Evolutionary conservation across 495 filamentous ascomycete genomes (phyloP), one percentile per base, ranked within the genome.

Genomic region (Immersiella caudata): DNA sequence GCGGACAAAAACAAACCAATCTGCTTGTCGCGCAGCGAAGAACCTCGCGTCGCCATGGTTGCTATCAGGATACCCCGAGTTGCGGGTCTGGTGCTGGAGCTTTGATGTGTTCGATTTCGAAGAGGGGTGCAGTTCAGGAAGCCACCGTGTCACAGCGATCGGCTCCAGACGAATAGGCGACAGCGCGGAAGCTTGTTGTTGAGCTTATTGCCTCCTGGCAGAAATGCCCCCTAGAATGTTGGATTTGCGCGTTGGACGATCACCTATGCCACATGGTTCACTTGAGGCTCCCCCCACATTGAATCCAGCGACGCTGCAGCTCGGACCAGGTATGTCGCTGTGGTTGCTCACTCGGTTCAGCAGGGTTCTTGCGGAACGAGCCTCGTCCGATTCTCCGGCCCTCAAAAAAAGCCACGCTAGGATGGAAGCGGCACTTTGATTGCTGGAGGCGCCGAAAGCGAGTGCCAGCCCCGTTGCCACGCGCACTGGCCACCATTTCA

Each of bases 11-110:
- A 64, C 79, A 69, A 72, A 98, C 95, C 89, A 80, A 98, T 91
- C 88, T 99, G 95, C 78, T 93, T 93, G 84, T 97, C 95, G 78
- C 95, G 89, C 74, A 99, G 85, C 68, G 93, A 93, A 81, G 88
- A 85, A 65, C 89, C 84, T 67, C 85, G 84, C 68, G 88, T 80
- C 67, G 90, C 71, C 71, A 73, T 75, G 40, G 26, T 67, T 33
- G 52, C 40, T 18, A 46, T 46, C 40, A 46, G 40, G 40, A 12
- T 46, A 12, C 40, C 16, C 40, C 40, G 11, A 18, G 40, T 18
- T 46, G 59, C 6, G 49, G 29, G 26, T 49, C 46, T 68, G 29
- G 29, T 8, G 3, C 29, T 59, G 60, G 21, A 67, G 57, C 29
- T 50, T 49, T 25, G 33, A 29, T 22, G 22, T 21, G 27, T 65